Conservation (phyloP, 2,329 filamentous ascomycete species). For the Diaporthe eres region DNA sequence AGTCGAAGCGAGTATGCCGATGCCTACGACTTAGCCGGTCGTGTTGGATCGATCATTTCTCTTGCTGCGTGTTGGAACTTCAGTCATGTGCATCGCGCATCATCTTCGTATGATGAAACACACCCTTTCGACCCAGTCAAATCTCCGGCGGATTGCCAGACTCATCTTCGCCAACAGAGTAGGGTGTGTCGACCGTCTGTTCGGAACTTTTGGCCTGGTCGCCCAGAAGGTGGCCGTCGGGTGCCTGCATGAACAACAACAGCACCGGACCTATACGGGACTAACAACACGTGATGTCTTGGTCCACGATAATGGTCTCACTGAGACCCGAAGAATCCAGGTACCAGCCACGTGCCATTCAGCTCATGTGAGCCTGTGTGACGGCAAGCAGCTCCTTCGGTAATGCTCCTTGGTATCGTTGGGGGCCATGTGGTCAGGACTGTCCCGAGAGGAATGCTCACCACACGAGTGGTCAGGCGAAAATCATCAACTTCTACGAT, state of each 20-base stretch:
- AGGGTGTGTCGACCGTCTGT: neutral
- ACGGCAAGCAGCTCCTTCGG: neutral
- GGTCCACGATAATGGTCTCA: conserved; percentile 11
- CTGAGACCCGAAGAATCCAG: neutral
- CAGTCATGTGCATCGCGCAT: neutral
- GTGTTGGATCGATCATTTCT: conserved; percentile 25
- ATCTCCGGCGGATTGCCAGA: neutral
- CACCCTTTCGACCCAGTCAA: conserved; percentile 2
- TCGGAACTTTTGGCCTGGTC: conserved; percentile 3
- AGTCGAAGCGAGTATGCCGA: conserved; percentile 1
- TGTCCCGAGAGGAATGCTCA: neutral
- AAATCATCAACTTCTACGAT: neutral
- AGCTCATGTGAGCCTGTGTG: conserved; percentile 23
- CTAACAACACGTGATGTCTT: conserved; percentile 14
- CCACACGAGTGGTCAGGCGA: neutral
- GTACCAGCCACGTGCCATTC: conserved; percentile 3
- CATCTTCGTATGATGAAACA: neutral
- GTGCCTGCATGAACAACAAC: conserved; percentile 23
- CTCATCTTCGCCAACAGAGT: neutral
- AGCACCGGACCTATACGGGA: neutral
- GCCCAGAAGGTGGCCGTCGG: conserved; percentile 12
- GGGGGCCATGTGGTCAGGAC: neutral
- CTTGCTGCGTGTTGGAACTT: neutral
- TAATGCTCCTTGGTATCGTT: neutral
- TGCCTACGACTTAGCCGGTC: neutral